These are phyloP conservation scores for Leishmania guyanensis DNA, from an alignment of 208 protist genomes.

Conservation along the genomic window DNA sequence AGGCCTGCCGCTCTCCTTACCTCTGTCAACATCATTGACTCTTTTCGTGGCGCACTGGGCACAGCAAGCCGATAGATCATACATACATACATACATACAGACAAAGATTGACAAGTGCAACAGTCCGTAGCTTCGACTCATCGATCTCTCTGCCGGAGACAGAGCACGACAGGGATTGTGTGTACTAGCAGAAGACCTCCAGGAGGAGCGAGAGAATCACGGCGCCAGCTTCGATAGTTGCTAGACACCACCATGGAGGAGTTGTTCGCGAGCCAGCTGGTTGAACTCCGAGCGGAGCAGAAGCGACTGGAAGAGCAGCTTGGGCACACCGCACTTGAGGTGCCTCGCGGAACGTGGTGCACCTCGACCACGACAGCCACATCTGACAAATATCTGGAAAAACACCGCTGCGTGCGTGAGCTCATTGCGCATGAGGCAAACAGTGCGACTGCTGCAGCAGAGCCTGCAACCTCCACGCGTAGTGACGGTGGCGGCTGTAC, in stretches of 20 bases:
- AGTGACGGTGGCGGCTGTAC: neutral
- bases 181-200: neutral
- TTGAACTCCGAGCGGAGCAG: slow-evolving; percentile 37
- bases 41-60: neutral
- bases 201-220: neutral
- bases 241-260: slow-evolving; percentile 24
- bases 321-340: slow-evolving; percentile 19
- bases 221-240: neutral
- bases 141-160: neutral
- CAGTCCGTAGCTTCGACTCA: neutral
- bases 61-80: neutral
- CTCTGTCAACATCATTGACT: neutral
- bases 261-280: slow-evolving; percentile 28
- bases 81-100: slow-evolving; percentile 4
- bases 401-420: slow-evolving; percentile 20
- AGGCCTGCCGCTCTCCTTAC: neutral
- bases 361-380: neutral
- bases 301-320: slow-evolving; percentile 29
- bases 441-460: neutral
- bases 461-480: neutral
- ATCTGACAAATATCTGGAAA: neutral
- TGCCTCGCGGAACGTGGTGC: neutral
- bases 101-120: neutral
- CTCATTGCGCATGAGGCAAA: slow-evolving; percentile 4
- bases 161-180: neutral